Evolutionary conservation across 2,329 filamentous ascomycete genomes (phyloP), one percentile per base, ranked within the genome.

Genomic region (Epichloe elymi): DNA sequence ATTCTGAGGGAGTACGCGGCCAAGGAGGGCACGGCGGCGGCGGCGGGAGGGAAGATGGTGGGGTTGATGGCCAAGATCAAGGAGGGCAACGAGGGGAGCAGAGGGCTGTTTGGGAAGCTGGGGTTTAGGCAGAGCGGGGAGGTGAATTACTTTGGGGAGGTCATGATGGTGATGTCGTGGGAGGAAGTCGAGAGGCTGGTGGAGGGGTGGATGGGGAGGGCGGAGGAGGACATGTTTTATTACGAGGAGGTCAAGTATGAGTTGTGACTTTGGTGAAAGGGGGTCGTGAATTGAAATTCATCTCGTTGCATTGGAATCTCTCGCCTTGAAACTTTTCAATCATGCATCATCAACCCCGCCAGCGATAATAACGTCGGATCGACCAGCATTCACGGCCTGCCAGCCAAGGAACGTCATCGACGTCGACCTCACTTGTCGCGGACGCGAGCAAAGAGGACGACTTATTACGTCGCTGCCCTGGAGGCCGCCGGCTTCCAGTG

Each of bases 91-190:
- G 58, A 46, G 7, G 69, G 66, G 1, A 81, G 78, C 53, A 69
- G 75, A 19, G 66, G 66, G 30, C 61, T 82, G 45, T 82, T 82
- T 55, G 61, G 60, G 54, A 66, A 70, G 36, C 59, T 80, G 46
- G 77, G 76, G 0, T 82, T 81, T 53, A 57, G 56, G 54, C 72
- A 75, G 61, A 62, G 65, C n/a, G 78, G 75, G 75, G 68, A 61
- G 2, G 73, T 75, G 48, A 78, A 81, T 57, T 81, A 81, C 58
- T 81, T 82, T 66, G 77, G 76, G 0, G 78, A 82, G 65, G 61
- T 81, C n/a, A 69, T 71, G 53, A 64, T 81, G 65, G 67, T 73
- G 7, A 60, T 76, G 39, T 53, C 56, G 19, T 67, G 65, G 64
- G 58, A 58, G 5, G 57, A 55, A 15, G 48, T 61, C 30, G 53